Evolutionary conservation across 495 filamentous ascomycete species (phyloP).

Genomic region (Xylaria telfairii): DNA sequence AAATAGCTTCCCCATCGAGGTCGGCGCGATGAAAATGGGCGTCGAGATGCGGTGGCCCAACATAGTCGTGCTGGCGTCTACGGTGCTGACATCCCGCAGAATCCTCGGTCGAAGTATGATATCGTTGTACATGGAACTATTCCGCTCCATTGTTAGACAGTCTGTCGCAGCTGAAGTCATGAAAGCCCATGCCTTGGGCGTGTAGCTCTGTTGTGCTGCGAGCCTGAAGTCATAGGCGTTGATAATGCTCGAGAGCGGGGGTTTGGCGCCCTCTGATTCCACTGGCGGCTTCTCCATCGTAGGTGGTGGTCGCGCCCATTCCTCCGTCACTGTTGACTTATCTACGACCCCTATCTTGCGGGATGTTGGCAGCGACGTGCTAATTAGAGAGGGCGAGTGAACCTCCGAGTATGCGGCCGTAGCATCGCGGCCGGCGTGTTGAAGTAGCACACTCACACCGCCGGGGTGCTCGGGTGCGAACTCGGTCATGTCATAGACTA

Average conservation of each 20-base stretch:
- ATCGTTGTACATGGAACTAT: constrained; percentile 62
- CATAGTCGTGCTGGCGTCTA: constrained; percentile 64
- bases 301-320: constrained; percentile 34
- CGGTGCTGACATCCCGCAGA: constrained; percentile 67
- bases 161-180: constrained; percentile 84
- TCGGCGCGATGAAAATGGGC: constrained; percentile 76
- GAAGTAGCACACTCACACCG: constrained; percentile 64
- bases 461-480: constrained; percentile 71
- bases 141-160: constrained; percentile 63
- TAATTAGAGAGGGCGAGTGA: constrained; percentile 68
- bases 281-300: constrained; percentile 18
- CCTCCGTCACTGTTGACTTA: constrained; percentile 33
- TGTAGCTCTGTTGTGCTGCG: constrained; percentile 66
- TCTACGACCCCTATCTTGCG: constrained; percentile 67
- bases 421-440: constrained; percentile 75
- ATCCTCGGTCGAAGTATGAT: constrained; percentile 78
- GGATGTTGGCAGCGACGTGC: constrained; percentile 56
- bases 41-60: constrained; percentile 63
- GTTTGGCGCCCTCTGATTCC: constrained; percentile 48
- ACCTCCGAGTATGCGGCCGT: constrained; percentile 71
- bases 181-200: constrained; percentile 81
- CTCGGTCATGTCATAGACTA: constrained; percentile 77
- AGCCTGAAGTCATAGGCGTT: constrained; percentile 75
- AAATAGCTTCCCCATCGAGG: constrained; percentile 74
- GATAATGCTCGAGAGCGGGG: constrained; percentile 72